Percentiles rank a stretch among this genome's conserved stretches.
Conservation (phyloP, 805 yeast species). For the Wickerhamomyces queroliae region DNA sequence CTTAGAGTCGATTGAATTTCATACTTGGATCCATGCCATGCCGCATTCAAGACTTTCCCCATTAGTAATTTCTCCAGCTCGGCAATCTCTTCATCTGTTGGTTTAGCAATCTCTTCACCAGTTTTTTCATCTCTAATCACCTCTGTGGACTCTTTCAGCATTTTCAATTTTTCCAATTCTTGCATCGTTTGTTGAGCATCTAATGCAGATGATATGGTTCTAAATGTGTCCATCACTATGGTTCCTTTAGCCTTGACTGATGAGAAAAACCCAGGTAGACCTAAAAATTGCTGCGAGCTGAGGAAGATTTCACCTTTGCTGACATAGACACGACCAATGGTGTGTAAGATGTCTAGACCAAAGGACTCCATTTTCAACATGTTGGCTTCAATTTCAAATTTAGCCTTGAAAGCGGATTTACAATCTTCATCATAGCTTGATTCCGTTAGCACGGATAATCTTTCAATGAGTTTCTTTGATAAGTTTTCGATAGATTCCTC, state of each 20-base stretch:
- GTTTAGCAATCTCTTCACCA: conserved; percentile 51
- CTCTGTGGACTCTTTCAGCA: conserved; percentile 32
- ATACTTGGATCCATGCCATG: conserved; percentile 78
- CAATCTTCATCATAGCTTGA: conserved; percentile 61
- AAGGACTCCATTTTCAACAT: conserved; percentile 75
- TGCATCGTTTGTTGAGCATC: conserved; percentile 79
- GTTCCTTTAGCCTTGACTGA: conserved; percentile 70
- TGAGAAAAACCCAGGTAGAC: conserved; percentile 69
- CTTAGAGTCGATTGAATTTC: conserved; percentile 72
- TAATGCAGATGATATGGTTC: conserved; percentile 64
- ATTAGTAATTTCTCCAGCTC: conserved; percentile 68
- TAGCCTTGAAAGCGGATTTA: conserved; percentile 52
- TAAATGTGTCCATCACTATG: conserved; percentile 65
- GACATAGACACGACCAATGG: conserved; percentile 64
- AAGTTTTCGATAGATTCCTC: conserved; percentile 60
- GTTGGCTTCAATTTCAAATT: conserved; percentile 79
- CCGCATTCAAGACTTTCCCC: conserved; percentile 78
- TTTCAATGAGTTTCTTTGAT: conserved; percentile 48
- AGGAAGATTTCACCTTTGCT: conserved; percentile 60
- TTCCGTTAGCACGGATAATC: conserved; percentile 51
- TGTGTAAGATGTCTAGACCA: conserved; percentile 76
- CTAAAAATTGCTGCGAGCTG: conserved; percentile 57
- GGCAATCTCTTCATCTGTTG: conserved; percentile 57
- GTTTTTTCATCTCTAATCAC: conserved; percentile 39
- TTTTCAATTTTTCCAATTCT: conserved; percentile 64